phyloP scores from a whole-genome alignment of 225 moss, liverwort and hornwort genomes.

The Physcomitrium patens region DNA sequence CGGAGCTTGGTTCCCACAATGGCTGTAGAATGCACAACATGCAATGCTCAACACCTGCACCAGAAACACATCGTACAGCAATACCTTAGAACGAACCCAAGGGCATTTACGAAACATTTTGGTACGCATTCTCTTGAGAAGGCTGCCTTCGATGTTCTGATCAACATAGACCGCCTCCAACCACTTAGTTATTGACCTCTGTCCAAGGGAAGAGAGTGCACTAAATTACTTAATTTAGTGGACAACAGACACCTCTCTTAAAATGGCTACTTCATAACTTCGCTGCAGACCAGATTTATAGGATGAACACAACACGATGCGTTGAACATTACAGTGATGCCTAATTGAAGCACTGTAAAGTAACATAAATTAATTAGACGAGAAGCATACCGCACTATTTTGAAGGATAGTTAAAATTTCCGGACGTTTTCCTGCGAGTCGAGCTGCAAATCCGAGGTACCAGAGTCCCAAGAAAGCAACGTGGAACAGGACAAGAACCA shows the following conservation, averaged over 20 bases:
- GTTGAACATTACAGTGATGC: background rate
- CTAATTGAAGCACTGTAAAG: background rate
- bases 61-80: slow-evolving; percentile 22
- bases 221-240: background rate
- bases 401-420: slow-evolving; percentile 94
- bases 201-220: background rate
- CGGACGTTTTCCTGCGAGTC: slow-evolving; percentile 91
- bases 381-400: slow-evolving; percentile 84
- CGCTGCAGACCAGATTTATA: slow-evolving; percentile 9
- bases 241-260: background rate
- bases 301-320: slow-evolving; percentile 3
- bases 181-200: background rate
- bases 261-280: background rate
- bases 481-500: slow-evolving; percentile 81
- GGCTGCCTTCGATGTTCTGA: slow-evolving; percentile 12
- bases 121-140: background rate
- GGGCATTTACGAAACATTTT: slow-evolving; percentile 11
- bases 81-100: slow-evolving; percentile 15
- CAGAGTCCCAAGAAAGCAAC: slow-evolving; percentile 88
- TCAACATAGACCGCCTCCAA: slow-evolving; percentile 6
- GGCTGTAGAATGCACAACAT: slow-evolving; percentile 98
- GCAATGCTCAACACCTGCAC: slow-evolving; percentile 98
- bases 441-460: slow-evolving; percentile 88
- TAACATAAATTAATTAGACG: slow-evolving; percentile 20
- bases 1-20: slow-evolving; percentile 96